Base-by-base conservation (phyloP, 2,329 filamentous ascomycete species). In the Alternaria sp. region DNA sequence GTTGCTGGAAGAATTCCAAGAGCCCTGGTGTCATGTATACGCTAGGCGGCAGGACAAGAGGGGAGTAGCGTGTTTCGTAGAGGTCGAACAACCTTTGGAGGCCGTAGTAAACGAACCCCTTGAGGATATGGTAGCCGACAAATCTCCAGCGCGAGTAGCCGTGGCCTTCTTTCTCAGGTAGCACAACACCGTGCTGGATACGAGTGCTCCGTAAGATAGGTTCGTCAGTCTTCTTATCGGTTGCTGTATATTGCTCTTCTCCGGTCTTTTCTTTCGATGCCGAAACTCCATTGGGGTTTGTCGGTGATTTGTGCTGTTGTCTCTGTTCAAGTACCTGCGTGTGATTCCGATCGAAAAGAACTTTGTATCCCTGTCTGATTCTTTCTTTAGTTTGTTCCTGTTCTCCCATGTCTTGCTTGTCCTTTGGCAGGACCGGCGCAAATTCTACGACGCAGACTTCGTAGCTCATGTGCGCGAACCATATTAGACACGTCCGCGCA, bases 401-500 rank as follows among this genome's bases (percentile, higher is more conserved):
- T 46, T 42, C 60, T 56, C 5, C 26, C 14, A 38, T 16, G 20
- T 16, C 36, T 5, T 16, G 22, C 32, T 51, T 47, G 4, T 54
- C 44, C 4, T 18, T 24, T 12, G n/a, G 9, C 8, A 51, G 11
- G 2, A 43, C 11, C 1, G 69, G 66, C 3, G 44, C 14, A 14
- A 57, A 64, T 3, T 63, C 42, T 1, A 66, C 20, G 2, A 70
- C 47, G 5, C 59, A 47, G 14, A 69, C 39, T 6, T 55, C 59
- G 38, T 64, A 61, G 48, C 66, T 68, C 56, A 66, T 60, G 55
- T 69, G 58, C 3, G 47, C 62, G 11, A 59, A 51, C 66, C 66
- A 70, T 54, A 71, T 71, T n/a, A 68, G 64, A 3, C 65, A 28
- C 44, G 66, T 59, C 7, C 69, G 61, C 1, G 57, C 62, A 26